A percentile compares a stretch with the other conserved stretches of the same genome.
Evolutionary conservation across 1,139 yeast genomes (phyloP).

Genomic region (Torulaspora globosa): DNA sequence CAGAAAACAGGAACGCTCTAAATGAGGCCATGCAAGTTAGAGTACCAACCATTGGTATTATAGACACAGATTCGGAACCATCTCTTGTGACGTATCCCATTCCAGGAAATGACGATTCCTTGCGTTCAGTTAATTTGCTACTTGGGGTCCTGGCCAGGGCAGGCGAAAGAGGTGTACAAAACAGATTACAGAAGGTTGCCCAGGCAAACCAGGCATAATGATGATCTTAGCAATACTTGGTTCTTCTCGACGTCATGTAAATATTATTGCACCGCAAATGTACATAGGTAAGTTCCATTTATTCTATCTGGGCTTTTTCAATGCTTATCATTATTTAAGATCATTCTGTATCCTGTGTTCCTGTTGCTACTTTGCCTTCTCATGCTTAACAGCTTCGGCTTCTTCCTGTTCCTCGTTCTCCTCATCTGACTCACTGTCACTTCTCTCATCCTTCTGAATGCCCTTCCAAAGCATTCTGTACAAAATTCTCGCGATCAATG

Average conservation of each 20-base stretch:
- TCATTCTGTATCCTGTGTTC: not conserved
- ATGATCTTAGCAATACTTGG: not conserved
- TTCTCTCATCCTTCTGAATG: constrained; percentile 75
- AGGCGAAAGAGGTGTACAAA: constrained; percentile 69
- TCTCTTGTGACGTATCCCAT: constrained; percentile 86
- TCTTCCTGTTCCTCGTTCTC: constrained; percentile 30
- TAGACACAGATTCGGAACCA: constrained; percentile 93
- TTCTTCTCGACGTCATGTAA: constrained; percentile 2
- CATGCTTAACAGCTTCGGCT: constrained; percentile 9
- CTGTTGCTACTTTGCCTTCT: constrained; percentile 8
- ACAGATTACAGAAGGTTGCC: constrained; percentile 46
- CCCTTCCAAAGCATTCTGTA: constrained; percentile 55
- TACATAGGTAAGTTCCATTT: constrained; percentile 3
- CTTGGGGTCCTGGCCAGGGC: constrained; percentile 81
- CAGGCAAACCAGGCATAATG: constrained; percentile 1
- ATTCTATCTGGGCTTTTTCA: constrained; percentile 2
- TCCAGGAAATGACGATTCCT: constrained; percentile 94
- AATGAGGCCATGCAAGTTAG: constrained; percentile 77
- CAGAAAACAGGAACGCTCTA: constrained; percentile 76
- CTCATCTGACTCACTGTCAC: constrained; percentile 66
- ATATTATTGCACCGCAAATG: constrained; percentile 3
- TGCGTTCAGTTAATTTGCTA: constrained; percentile 72
- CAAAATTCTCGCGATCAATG: constrained; percentile 71
- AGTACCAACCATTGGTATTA: constrained; percentile 88
- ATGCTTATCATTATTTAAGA: constrained; percentile 5